Evolutionary conservation across 192 early-diverging fungal species (phyloP).

Genomic region (Coemansia sp.): DNA sequence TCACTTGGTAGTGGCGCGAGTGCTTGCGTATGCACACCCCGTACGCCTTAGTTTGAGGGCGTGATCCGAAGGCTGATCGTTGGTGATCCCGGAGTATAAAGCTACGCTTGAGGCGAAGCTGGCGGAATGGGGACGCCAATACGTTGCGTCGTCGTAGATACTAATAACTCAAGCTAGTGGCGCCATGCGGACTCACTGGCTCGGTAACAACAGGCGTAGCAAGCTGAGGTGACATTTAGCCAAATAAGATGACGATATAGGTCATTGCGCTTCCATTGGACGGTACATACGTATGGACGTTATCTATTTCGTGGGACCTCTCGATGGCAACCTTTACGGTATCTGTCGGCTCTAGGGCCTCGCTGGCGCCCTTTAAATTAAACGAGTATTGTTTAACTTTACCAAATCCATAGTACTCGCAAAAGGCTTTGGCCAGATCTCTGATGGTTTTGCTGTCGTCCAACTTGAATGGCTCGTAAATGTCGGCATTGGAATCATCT

Average conservation of each 20-base stretch:
- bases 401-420: background rate
- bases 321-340: background rate
- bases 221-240: background rate
- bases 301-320: background rate
- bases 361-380: background rate
- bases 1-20: background rate
- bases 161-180: background rate
- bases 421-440: background rate
- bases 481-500: background rate
- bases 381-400: background rate
- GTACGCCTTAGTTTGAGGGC: background rate
- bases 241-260: background rate
- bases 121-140: background rate
- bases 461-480: background rate
- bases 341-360: background rate
- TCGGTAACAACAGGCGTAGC: background rate
- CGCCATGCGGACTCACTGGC: background rate
- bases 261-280: background rate
- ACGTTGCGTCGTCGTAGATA: background rate
- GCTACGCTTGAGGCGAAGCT: background rate
- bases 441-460: background rate
- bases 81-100: background rate
- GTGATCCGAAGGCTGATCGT: background rate
- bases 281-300: background rate
- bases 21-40: slow-evolving; percentile 9